Base-by-base conservation (phyloP, 1,139 yeast genomes). In the Yamadazyma triangularis region DNA sequence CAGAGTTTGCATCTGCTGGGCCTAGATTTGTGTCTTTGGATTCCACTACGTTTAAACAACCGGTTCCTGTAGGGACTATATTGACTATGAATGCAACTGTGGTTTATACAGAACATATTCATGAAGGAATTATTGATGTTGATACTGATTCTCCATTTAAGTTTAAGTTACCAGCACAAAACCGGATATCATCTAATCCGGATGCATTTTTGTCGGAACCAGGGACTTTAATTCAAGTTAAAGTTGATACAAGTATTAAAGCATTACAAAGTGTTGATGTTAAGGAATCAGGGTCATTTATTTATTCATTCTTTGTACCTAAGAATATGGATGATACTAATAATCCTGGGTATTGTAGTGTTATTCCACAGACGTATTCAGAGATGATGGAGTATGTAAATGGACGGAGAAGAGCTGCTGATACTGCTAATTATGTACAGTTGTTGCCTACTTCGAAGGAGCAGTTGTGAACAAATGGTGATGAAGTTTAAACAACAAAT, bases 51-150 rank as follows among this genome's bases (percentile, higher is more conserved):
- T 88, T 88, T 67, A 79, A 84, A 47, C 84, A 88, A 15, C 96
- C 96, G 1, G 96, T 88, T 4, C 96, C 96, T 1, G 96, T 88
- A 14, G 96, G 96, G 2, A 79, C 91, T 3, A 95, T 88, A 12
- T 63, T 88, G 33, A 80, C 82, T 36, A 77, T 87, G 77, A 72
- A 77, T 32, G 91, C 96, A 0, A 68, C 81, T 8, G 85, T 88
- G 9, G 86, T 85, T 16, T 87, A 88, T 56, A 87, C 96, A 6
- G 89, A 81, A 47, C 87, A 81, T 47, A 58, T 81, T 32, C 48
- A 44, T 21, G 75, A 70, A 20, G 50, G 44, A 4, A 32, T 39
- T 16, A 58, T 50, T 26, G 51, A 56, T 7, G 47, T 58, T 15
- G 62, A 57, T 19, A 51, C 59, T 4, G 65, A 64, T 29, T 46